These are phyloP conservation scores for Rhododendron mucronatum DNA, from an alignment of 148 eudicot genomes.

Conservation along the genomic window DNA sequence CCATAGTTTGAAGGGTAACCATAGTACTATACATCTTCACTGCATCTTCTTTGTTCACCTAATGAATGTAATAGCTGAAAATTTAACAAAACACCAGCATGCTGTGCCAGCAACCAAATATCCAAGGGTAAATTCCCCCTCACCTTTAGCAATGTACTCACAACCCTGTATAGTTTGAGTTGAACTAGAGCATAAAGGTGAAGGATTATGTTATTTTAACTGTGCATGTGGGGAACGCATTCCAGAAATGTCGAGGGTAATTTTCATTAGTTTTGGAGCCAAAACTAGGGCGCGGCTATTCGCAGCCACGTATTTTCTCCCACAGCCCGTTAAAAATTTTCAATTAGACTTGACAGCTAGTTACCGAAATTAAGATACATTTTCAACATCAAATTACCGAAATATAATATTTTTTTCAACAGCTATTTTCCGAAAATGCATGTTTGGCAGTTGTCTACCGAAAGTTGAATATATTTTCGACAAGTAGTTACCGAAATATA, in stretches of 20 bases:
- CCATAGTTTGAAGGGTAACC: constrained; percentile 92
- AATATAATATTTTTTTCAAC: too few relatives aligned
- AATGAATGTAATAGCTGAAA: not conserved
- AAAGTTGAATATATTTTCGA: too few relatives aligned
- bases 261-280: not conserved
- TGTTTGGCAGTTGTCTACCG: too few relatives aligned
- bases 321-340: too few relatives aligned
- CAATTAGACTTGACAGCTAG: too few relatives aligned
- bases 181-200: not conserved
- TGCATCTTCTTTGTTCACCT: constrained; percentile 64
- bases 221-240: not conserved
- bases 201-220: not conserved
- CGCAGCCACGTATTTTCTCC: too few relatives aligned
- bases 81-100: not conserved
- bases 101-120: not conserved
- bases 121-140: not conserved
- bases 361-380: too few relatives aligned
- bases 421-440: too few relatives aligned
- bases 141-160: not conserved
- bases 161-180: not conserved
- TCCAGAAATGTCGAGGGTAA: not conserved
- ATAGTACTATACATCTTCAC: constrained; percentile 64
- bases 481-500: too few relatives aligned
- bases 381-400: too few relatives aligned
- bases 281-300: too few relatives aligned